Conservation (phyloP, 23 red algal genomes). For the Agarophyton chilense region DNA sequence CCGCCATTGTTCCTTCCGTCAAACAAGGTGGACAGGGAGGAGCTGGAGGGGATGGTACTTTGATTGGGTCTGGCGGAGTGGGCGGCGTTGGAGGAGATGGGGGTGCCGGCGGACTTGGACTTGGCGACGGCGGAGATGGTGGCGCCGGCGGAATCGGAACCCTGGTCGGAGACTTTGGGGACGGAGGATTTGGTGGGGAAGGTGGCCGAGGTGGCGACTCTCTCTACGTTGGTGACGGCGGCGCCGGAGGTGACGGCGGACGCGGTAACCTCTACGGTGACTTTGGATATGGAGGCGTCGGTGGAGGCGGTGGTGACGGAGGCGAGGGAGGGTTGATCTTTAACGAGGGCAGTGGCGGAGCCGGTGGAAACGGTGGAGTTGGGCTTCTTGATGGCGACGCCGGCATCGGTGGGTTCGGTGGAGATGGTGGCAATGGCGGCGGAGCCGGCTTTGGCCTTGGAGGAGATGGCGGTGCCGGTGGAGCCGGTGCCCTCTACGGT, state of each 20-base stretch:
- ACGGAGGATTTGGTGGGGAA: neutral
- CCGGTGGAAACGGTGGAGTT: neutral
- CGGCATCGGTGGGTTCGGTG: neutral
- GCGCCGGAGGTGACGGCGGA: neutral
- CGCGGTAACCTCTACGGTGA: neutral
- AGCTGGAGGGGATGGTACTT: neutral
- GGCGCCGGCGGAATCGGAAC: neutral
- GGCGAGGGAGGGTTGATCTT: constrained; percentile 2
- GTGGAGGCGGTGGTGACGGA: neutral
- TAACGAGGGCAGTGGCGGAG: neutral
- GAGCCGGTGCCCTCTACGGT: neutral
- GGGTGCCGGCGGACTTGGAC: neutral
- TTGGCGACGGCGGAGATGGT: neutral
- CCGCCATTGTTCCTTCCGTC: neutral
- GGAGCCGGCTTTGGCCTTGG: neutral
- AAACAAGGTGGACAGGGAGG: neutral
- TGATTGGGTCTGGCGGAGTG: neutral
- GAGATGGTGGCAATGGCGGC: neutral
- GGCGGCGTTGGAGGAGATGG: neutral
- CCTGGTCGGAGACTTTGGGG: neutral
- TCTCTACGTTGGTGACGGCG: neutral
- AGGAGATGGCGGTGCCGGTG: neutral
- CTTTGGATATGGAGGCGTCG: neutral
- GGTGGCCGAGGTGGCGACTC: constrained; percentile 1
- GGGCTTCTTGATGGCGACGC: neutral